Base-by-base conservation (phyloP, 1,284 basidiomycete species). In the Cutaneotrichosporon cutaneum region DNA sequence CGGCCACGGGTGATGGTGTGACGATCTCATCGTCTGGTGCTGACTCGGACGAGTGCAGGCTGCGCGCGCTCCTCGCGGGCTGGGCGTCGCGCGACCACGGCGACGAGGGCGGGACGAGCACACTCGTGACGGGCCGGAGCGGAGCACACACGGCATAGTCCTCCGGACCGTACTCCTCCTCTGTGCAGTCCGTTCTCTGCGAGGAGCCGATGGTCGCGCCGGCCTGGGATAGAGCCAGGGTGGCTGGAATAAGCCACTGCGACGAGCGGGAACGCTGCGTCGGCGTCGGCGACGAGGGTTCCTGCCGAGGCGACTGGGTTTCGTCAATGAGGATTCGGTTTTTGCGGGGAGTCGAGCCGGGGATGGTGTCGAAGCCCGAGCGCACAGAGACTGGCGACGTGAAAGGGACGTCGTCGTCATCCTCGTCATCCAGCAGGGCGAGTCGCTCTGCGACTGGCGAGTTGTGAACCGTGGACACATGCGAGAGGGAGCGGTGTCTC, bases 1-100 rank as follows among this genome's bases (percentile, higher is more conserved):
- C 36, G 11, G n/a, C 16, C 26, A 57, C 63, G 26, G 62, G 36
- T 27, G 63, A 62, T 10, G 71, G 70, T 1, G 72, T 74, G 24
- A 68, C 68, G 27, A 71, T 61, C 59, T 64, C 63, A n/a, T 75
- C 72, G 8, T 72, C 70, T 1, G 59, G 68, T 3, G 72, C 57
- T 3, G 67, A 68, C 53, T 76, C 76, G 42, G 70, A 74, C 13
- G 68, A 67, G 10, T 24, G 21, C 2, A 5, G 55, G 35, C 32
- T 56, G 16, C 24, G 36, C 30, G 21, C 33, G 22, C 24, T 27
- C 48, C 6, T n/a, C 16, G 48, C 4, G 13, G 48, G 27, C 14
- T n/a, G 26, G 18, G 14, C 24, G 10, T n/a, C 48, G 16, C 27
- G 27, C 16, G 16, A n/a, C 24, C 18, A n/a, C 13, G 68, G 63